Base-by-base conservation (phyloP, 441 rosid genomes). In the Francoa sonchifolia region DNA sequence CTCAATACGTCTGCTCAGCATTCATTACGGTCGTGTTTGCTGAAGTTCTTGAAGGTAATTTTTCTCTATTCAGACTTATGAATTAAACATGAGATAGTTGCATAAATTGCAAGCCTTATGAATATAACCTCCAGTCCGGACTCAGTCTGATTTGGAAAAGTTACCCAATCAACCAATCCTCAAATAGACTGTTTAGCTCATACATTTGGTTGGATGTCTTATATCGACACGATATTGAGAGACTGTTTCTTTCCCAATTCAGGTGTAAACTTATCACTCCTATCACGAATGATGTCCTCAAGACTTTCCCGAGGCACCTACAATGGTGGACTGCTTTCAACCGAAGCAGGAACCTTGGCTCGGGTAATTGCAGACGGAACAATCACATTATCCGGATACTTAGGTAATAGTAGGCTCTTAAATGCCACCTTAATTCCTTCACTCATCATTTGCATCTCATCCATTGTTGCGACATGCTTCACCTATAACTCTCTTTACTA, bases 331-430 rank as follows among this genome's bases (percentile, higher is more conserved):
- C 39, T 73, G 39, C 72, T 73, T 18, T 73, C 80, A 0, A 73
- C 76, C 11, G 80, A 73, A 55, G 80, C 80, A 0, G 76, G 80
- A 16, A 73, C 80, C 0, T 35, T 73, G 14, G 76, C 80, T 35
- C 66, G 80, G 2, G 76, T 73, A 9, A 54, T 73, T 10, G 74
- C 76, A 6, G 80, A 73, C 50, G 74, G 69, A 47, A 73, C 80
- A 2, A 69, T 69, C 43, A 69, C 76, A 3, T 45, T 73, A 19
- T 39, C 67, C 3, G 80, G 80, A 8, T 69, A 73, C 61, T 41
- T 73, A 39, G 72, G 71, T 5, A 52, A 56, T 54, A 53, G 41
- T 8, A 48, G 51, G 59, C 72, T 69, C 17, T 46, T 69, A 63
- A 73, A 73, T 55, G 46, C 35, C 33, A 73, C 76, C 33, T 50